phyloP scores from a whole-genome alignment of 2,329 filamentous ascomycete species.

The Fusarium nelsonii region DNA sequence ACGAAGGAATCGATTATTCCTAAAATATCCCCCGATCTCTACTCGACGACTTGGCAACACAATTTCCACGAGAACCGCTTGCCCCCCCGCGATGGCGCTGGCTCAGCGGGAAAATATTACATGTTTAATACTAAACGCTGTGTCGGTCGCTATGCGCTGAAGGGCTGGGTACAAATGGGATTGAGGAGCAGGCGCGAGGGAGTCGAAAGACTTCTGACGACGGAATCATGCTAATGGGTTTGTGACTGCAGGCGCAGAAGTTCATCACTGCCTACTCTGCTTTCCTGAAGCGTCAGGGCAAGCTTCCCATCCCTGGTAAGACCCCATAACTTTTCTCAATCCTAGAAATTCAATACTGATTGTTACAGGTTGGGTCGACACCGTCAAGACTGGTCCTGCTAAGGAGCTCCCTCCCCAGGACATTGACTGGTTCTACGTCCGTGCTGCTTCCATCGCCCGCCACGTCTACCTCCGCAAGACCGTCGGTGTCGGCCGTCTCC shows the following conservation, averaged over 20 bases:
- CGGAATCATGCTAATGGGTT: slow-evolving; percentile 78
- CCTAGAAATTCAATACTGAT: slow-evolving; percentile 8
- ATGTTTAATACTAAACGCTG: slow-evolving; percentile 35
- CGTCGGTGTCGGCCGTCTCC: slow-evolving; percentile 96
- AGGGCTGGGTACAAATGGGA: slow-evolving; percentile 48
- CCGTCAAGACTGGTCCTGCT: slow-evolving; percentile 96
- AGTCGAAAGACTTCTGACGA: slow-evolving; percentile 79
- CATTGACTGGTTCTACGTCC: slow-evolving; percentile 95
- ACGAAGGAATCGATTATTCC: slow-evolving; percentile 27
- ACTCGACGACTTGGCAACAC: slow-evolving; percentile 48
- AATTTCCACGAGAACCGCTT: slow-evolving; percentile 47
- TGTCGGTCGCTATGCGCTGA: slow-evolving; percentile 35
- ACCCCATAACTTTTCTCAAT: slow-evolving; percentile 31
- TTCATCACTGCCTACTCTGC: slow-evolving; percentile 88
- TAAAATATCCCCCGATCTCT: slow-evolving; percentile 18
- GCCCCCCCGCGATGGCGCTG: slow-evolving; percentile 41
- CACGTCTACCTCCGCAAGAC: slow-evolving; percentile 99
- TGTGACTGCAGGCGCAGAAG: slow-evolving; percentile 78
- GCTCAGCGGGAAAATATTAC: slow-evolving; percentile 34
- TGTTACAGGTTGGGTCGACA: slow-evolving; percentile 91
- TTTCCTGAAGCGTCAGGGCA: slow-evolving; percentile 95
- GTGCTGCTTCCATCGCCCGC: slow-evolving; percentile 93
- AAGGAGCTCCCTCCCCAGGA: slow-evolving; percentile 99
- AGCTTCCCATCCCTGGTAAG: slow-evolving; percentile 90
- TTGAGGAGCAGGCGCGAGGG: slow-evolving; percentile 77